A percentile compares a stretch with the other conserved stretches of the same genome.
Conservation (phyloP, 352 stramenopile genomes). For the Globisporangium uncinulatum region DNA sequence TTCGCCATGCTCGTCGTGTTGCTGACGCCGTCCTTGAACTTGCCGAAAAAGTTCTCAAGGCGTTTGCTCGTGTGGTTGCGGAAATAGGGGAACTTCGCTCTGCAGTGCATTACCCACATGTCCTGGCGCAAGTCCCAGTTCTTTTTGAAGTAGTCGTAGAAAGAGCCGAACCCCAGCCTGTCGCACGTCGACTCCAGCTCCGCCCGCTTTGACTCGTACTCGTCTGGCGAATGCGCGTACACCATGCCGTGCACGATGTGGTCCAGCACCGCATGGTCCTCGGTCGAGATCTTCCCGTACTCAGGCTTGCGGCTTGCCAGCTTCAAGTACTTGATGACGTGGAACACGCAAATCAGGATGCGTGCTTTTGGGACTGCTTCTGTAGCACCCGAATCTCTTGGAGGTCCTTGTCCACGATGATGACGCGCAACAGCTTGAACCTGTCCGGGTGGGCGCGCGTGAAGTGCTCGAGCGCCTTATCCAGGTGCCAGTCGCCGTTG, state of each 20-base stretch:
- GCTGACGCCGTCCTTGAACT: too few species aligned
- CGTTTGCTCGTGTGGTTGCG: too few species aligned
- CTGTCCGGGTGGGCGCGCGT: conserved; percentile 8
- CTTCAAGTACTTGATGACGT: conserved; percentile 21
- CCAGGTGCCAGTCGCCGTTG: conserved; percentile 20
- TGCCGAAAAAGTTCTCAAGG: too few species aligned
- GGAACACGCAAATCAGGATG: conserved; percentile 21
- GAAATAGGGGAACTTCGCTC: too few species aligned
- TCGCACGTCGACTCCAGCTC: too few species aligned
- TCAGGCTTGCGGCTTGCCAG: conserved; percentile 6
- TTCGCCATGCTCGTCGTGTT: too few species aligned
- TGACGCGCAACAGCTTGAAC: conserved; percentile 9
- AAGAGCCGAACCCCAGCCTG: too few species aligned
- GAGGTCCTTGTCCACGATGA: conserved; percentile 27
- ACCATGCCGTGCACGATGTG: conserved; percentile 5
- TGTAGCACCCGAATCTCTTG: conserved; percentile 20
- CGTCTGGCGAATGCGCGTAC: too few species aligned
- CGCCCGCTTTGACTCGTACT: too few species aligned
- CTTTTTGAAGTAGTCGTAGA: too few species aligned
- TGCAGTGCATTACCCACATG: too few species aligned
- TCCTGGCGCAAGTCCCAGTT: too few species aligned
- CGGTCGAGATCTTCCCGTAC: conserved; percentile 12
- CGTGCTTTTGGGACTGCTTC: conserved; percentile 7
- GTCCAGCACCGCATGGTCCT: conserved; percentile 7
- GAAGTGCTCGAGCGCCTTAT: conserved; percentile 11